Base-by-base conservation (phyloP, 75 land plant species). In the Larix kaempferi region DNA sequence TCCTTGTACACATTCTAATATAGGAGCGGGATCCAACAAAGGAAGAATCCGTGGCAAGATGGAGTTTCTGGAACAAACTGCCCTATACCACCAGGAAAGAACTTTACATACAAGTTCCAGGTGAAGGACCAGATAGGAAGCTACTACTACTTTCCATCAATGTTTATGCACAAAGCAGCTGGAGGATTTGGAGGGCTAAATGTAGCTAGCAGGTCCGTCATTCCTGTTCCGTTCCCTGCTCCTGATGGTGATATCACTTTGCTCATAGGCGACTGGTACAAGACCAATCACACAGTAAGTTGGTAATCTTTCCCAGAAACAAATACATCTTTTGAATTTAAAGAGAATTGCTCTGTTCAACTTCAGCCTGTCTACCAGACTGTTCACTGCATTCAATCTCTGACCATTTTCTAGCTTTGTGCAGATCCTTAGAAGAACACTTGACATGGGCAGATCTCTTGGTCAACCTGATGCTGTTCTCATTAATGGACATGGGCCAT, bases 1-100 rank as follows among this genome's bases (percentile, higher is more conserved):
- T 44, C 8, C 49, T n/a, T n/a, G n/a, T n/a, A n/a, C n/a, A n/a
- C n/a, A n/a, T n/a, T n/a, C 16, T 35, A 7, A 35, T 82, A 8
- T 74, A 89, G 91, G 91, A 88, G 87, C 55, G 91, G 89, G 23
- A 80, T 89, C 10, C 79, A 77, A 82, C 84, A 84, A 60, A 59
- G 91, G 75, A 84, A 74, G 64, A 84, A 78, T 25, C 82, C 84
- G 6, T 89, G 86, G 86, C 84, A 89, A 78, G 91, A 89, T 74
- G 91, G 91, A 14, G 89, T 89, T 1, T 71, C 15, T 5, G 91
- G 89, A 37, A 89, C 89, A 26, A 89, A 84, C 78, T 89, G 91
- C 74, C 91, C 91, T 6, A 89, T 89, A 57, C 86, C 54, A 25
- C 84, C 91, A 2, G 82, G 89, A 17, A 29, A 41, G 33, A 87